A percentile compares a stretch with the other conserved stretches of the same genome.
These are phyloP conservation scores for Colletotrichum somersetense DNA, from an alignment of 2,329 filamentous ascomycete genomes.

Conservation along the genomic window DNA sequence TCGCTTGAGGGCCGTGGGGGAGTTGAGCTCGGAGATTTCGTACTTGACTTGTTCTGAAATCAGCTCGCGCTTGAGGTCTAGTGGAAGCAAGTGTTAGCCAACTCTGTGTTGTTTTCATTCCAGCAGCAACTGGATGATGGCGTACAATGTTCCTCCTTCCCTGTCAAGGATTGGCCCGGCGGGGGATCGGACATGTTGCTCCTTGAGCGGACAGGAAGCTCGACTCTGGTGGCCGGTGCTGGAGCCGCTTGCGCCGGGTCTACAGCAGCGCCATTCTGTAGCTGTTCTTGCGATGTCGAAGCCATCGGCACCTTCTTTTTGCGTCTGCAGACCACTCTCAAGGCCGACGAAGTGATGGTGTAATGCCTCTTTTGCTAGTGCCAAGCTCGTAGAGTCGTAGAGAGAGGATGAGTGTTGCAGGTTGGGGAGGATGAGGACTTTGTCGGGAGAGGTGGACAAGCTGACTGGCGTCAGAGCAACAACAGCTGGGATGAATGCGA, in stretches of 20 bases:
- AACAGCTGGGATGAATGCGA: slow-evolving; percentile 21
- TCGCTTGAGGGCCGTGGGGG: slow-evolving; percentile 91
- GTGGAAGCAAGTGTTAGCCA: slow-evolving; percentile 14
- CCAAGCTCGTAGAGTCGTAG: slow-evolving; percentile 26
- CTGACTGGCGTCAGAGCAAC: slow-evolving; percentile 39
- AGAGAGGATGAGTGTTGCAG: neutral
- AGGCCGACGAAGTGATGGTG: slow-evolving; percentile 9
- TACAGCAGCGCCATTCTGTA: slow-evolving; percentile 43
- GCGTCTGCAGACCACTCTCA: slow-evolving; percentile 1
- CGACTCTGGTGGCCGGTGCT: slow-evolving; percentile 23
- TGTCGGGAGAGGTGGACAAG: slow-evolving; percentile 28
- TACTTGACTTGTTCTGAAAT: slow-evolving; percentile 88
- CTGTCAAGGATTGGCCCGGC: slow-evolving; percentile 74
- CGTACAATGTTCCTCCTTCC: slow-evolving; percentile 98
- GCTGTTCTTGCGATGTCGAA: slow-evolving; percentile 37
- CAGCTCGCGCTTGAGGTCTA: slow-evolving; percentile 96
- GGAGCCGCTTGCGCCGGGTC: slow-evolving; percentile 19
- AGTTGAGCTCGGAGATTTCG: slow-evolving; percentile 94
- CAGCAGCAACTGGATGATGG: slow-evolving; percentile 34
- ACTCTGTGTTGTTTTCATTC: neutral
- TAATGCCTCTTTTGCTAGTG: slow-evolving; percentile 5
- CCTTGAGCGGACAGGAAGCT: slow-evolving; percentile 45
- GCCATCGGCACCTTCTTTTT: slow-evolving; percentile 35
- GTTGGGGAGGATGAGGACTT: slow-evolving; percentile 3
- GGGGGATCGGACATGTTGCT: slow-evolving; percentile 51